These are phyloP conservation scores for Epichloe baconii DNA, from an alignment of 2,329 filamentous ascomycete genomes.

Conservation along the genomic window DNA sequence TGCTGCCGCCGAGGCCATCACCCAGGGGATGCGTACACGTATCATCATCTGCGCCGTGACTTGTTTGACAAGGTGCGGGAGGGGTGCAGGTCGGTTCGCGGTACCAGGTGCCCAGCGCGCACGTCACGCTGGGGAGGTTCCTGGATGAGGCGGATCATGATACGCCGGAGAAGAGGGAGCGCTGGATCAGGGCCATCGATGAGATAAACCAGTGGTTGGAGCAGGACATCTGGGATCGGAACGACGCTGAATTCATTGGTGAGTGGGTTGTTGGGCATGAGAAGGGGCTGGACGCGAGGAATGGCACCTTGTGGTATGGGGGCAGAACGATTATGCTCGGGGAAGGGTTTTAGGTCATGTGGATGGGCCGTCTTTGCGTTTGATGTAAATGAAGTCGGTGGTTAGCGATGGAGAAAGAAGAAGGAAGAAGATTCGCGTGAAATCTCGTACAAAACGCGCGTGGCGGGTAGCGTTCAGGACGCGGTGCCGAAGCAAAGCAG, in stretches of 20 bases:
- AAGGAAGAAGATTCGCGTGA: too few relatives aligned
- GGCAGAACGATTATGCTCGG: constrained; percentile 55
- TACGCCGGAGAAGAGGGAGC: constrained; percentile 41
- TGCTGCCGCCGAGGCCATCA: constrained; percentile 17
- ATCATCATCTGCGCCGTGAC: constrained; percentile 80
- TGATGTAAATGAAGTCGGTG: not conserved
- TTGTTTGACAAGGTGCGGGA: constrained; percentile 49
- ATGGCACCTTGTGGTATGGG: constrained; percentile 76
- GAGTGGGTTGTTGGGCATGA: constrained; percentile 87
- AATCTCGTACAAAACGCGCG: too few relatives aligned
- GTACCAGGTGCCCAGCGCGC: constrained; percentile 80
- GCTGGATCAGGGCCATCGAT: constrained; percentile 60
- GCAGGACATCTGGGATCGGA: constrained; percentile 53
- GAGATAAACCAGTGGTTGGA: constrained; percentile 65
- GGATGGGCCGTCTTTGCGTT: not conserved
- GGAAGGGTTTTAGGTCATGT: constrained; percentile 40
- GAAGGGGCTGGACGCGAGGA: constrained; percentile 57
- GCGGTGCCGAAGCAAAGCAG: too few relatives aligned
- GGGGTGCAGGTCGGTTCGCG: constrained; percentile 61
- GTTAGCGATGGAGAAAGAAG: too few relatives aligned
- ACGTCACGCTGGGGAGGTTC: constrained; percentile 79
- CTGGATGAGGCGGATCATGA: constrained; percentile 53
- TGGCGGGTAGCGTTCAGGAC: too few relatives aligned
- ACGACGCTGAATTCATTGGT: constrained; percentile 33
- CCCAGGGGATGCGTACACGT: constrained; percentile 58